Conservation (phyloP, 345 rosid genomes). For the Garcia nutans region DNA sequence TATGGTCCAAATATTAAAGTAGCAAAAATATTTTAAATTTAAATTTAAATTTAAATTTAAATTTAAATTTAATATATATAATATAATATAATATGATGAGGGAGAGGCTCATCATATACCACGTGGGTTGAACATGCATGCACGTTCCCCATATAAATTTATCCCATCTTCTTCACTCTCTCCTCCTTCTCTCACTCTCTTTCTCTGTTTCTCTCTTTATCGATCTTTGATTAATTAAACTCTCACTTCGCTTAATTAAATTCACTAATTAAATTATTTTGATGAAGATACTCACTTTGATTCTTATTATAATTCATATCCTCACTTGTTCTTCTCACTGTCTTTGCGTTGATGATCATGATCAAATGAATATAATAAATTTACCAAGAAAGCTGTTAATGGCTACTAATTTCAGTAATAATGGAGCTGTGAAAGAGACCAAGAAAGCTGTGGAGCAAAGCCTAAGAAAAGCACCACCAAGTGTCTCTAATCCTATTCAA, state of each 20-base stretch:
- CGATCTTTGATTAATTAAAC: background rate
- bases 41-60: no score
- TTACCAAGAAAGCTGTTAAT: conserved; percentile 26
- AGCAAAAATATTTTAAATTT: no score
- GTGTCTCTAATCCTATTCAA: conserved; percentile 55
- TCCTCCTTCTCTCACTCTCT: conserved; percentile 4
- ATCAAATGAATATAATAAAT: background rate
- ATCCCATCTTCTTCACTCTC: conserved; percentile 1
- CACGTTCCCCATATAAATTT: conserved; percentile 21
- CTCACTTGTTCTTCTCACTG: conserved; percentile 17
- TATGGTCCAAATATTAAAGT: no score
- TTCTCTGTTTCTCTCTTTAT: background rate
- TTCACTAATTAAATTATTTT: background rate
- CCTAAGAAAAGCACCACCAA: conserved; percentile 53
- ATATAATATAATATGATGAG: background rate
- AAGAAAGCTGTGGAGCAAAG: conserved; percentile 54
- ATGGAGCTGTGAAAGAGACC: conserved; percentile 30
- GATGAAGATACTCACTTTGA: conserved; percentile 38
- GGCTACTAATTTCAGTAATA: conserved; percentile 16
- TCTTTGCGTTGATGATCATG: conserved; percentile 8
- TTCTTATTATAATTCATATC: conserved; percentile 26
- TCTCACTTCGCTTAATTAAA: no score
- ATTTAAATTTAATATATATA: no score
- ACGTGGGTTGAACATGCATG: conserved; percentile 33
- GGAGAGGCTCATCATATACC: conserved; percentile 13